phyloP scores from a whole-genome alignment of 1,284 basidiomycete genomes.

The Leccinum griseonigrum region DNA sequence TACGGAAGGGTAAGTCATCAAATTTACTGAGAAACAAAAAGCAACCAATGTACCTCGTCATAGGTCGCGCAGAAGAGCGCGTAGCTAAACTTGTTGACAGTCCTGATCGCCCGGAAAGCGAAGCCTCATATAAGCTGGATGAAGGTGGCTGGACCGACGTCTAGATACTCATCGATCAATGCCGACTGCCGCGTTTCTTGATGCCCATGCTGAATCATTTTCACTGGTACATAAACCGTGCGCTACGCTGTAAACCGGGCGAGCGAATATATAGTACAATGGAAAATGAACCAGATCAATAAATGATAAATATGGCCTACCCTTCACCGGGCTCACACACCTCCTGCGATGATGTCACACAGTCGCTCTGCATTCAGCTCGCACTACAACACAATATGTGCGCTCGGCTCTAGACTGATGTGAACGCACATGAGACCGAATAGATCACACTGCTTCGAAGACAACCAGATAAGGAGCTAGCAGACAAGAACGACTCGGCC shows the following conservation, averaged over 20 bases:
- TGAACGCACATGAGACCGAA: too few species aligned
- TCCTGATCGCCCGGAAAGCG: conserved; percentile 88
- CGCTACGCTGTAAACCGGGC: not conserved
- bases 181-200: not conserved
- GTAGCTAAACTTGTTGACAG: conserved; percentile 95
- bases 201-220: not conserved
- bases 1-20: conserved; percentile 73
- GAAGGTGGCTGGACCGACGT: conserved; percentile 85
- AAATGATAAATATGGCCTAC: too few species aligned
- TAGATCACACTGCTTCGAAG: too few species aligned
- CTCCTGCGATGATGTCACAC: too few species aligned
- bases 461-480: not conserved
- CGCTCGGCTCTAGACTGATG: too few species aligned
- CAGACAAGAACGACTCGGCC: too few species aligned
- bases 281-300: too few species aligned
- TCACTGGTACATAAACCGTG: not conserved
- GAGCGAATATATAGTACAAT: not conserved
- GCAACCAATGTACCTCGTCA: not conserved
- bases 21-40: not conserved
- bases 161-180: conserved; percentile 27
- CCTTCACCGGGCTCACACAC: too few species aligned
- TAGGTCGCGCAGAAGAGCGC: conserved; percentile 90
- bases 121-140: conserved; percentile 88
- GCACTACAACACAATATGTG: too few species aligned
- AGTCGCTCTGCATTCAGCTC: not conserved